These are phyloP conservation scores for Glarea lozoyensis DNA, from an alignment of 495 filamentous ascomycete genomes.

Conservation along the genomic window DNA sequence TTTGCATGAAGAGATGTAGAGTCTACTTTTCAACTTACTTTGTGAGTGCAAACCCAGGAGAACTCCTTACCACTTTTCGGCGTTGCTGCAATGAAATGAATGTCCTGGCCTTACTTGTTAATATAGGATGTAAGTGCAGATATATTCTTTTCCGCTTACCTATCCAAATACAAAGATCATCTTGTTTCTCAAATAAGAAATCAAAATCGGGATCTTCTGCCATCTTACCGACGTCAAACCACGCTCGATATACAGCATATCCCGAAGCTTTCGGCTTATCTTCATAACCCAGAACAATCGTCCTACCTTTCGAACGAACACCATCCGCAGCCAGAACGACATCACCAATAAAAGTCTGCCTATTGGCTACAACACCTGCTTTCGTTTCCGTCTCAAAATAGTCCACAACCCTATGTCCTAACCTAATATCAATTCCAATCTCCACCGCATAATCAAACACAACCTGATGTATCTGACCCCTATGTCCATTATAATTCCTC, in stretches of 20 bases:
- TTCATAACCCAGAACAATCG: constrained; percentile 53
- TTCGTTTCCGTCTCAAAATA: constrained; percentile 49
- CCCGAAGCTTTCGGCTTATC: constrained; percentile 50
- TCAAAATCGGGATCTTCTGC: constrained; percentile 52
- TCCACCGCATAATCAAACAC: constrained; percentile 47
- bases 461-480: constrained; percentile 53
- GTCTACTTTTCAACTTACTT: constrained; percentile 22
- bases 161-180: constrained; percentile 48
- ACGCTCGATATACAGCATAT: constrained; percentile 50
- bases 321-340: constrained; percentile 57
- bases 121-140: neutral
- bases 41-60: constrained; percentile 64
- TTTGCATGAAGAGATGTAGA: neutral
- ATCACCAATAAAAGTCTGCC: constrained; percentile 41
- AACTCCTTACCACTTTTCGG: constrained; percentile 56
- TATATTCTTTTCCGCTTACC: neutral
- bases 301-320: constrained; percentile 48
- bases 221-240: constrained; percentile 52
- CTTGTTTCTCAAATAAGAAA: constrained; percentile 54
- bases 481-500: constrained; percentile 48
- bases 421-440: constrained; percentile 45
- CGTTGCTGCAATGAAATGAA: constrained; percentile 54
- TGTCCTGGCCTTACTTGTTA: constrained; percentile 41
- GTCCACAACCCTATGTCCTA: constrained; percentile 46
- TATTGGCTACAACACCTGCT: constrained; percentile 45